Percentiles rank a stretch among this genome's conserved stretches.
Evolutionary conservation across 768 basidiomycete species (phyloP).

Genomic region (Termitomyces sp.): DNA sequence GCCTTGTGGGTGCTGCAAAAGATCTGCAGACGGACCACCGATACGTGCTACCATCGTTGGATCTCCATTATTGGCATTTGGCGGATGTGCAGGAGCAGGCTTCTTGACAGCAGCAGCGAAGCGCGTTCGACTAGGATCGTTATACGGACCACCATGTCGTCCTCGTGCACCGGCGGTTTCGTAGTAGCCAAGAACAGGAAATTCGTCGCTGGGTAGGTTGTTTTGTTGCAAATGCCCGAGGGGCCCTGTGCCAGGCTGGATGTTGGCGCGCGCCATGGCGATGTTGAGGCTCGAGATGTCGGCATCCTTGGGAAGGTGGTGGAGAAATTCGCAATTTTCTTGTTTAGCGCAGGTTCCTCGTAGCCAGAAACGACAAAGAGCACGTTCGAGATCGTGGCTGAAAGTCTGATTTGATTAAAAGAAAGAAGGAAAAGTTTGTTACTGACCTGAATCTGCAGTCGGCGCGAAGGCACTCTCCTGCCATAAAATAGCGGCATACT

Average conservation of each 20-base stretch:
- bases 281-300: slow-evolving; percentile 68
- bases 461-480: slow-evolving; percentile 91
- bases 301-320: slow-evolving; percentile 82
- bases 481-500: slow-evolving; percentile 95
- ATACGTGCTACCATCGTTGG: slow-evolving; percentile 44
- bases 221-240: slow-evolving; percentile 27
- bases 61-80: slow-evolving; percentile 25
- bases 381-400: slow-evolving; percentile 93
- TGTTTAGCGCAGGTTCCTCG: slow-evolving; percentile 96
- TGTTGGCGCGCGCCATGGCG: slow-evolving; percentile 60
- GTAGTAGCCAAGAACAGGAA: slow-evolving; percentile 55
- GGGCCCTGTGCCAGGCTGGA: slow-evolving; percentile 43
- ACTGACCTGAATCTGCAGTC: slow-evolving; percentile 96
- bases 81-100: slow-evolving; percentile 16
- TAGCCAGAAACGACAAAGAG: slow-evolving; percentile 95
- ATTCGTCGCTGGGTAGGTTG: slow-evolving; percentile 53
- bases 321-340: slow-evolving; percentile 93
- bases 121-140: slow-evolving; percentile 84
- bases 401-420: slow-evolving; percentile 4
- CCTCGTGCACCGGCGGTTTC: slow-evolving; percentile 30
- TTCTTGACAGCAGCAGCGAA: slow-evolving; percentile 92
- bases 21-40: slow-evolving; percentile 50
- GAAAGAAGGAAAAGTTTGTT: neutral
- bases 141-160: slow-evolving; percentile 40
- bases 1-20: slow-evolving; percentile 38